phyloP scores from a whole-genome alignment of 352 stramenopile species.

The Phytophthora pistaciae region DNA sequence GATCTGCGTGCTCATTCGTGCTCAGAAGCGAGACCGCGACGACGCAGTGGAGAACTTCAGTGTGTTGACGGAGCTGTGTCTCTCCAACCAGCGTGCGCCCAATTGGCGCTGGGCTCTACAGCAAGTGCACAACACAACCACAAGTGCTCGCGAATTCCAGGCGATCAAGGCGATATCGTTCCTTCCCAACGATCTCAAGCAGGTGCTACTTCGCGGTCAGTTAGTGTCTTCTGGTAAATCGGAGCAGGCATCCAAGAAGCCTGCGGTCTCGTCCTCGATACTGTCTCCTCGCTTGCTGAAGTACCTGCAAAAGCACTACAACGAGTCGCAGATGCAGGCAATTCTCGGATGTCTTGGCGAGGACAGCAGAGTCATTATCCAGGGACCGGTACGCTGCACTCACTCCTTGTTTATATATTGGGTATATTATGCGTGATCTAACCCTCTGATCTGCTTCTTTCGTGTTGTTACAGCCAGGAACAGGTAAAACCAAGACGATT shows the following conservation, averaged over 20 bases:
- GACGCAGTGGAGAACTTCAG: conserved; percentile 46
- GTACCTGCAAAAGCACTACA: conserved; percentile 72
- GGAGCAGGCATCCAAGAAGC: conserved; percentile 8
- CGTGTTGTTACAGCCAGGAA: conserved; percentile 61
- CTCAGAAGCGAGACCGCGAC: conserved; percentile 32
- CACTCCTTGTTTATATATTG: background rate
- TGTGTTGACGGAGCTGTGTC: conserved; percentile 69
- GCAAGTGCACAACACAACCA: conserved; percentile 79
- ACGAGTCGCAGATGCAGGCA: conserved; percentile 74
- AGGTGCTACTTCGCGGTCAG: conserved; percentile 58
- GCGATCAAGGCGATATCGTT: conserved; percentile 73
- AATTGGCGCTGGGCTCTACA: conserved; percentile 76
- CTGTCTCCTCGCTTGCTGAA: conserved; percentile 57
- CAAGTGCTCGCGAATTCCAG: conserved; percentile 84
- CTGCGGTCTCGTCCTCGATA: conserved; percentile 12
- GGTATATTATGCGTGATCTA: background rate
- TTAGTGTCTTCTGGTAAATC: conserved; percentile 25
- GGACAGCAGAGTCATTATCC: conserved; percentile 76
- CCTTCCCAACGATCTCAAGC: conserved; percentile 58
- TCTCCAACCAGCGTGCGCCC: conserved; percentile 64
- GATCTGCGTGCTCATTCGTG: conserved; percentile 71
- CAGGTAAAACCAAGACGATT: conserved; percentile 88
- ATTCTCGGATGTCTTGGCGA: conserved; percentile 76
- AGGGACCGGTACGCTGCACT: conserved; percentile 68
- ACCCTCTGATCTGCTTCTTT: background rate